phyloP scores from a whole-genome alignment of 2,329 filamentous ascomycete species.

The Dothistroma pini region DNA sequence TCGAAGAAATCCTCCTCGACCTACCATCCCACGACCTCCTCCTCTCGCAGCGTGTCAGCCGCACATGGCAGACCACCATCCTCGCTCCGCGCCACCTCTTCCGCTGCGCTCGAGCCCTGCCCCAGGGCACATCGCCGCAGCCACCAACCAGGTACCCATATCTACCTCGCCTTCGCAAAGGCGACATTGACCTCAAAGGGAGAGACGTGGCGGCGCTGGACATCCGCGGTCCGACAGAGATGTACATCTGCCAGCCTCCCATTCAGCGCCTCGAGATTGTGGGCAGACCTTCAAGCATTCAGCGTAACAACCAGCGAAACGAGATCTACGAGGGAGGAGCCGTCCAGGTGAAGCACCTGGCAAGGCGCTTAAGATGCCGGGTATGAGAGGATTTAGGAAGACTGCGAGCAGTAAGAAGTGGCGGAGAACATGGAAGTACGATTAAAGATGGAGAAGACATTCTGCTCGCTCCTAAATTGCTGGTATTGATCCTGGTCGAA shows the following conservation, averaged over 20 bases:
- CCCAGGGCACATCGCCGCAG: background rate
- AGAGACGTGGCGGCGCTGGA: background rate
- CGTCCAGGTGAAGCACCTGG: background rate
- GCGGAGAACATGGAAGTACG: background rate
- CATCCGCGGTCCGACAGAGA: background rate
- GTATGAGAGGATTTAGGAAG: background rate
- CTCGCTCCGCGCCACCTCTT: background rate
- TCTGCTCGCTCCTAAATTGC: too few species aligned
- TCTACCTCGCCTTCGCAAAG: background rate
- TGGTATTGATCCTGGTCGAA: too few species aligned
- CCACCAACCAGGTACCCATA: background rate
- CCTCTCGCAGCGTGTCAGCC: constrained; percentile 2
- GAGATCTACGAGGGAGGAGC: background rate
- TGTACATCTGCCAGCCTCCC: background rate
- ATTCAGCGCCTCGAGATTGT: background rate
- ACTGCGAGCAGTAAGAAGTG: background rate
- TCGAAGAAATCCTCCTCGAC: constrained; percentile 10
- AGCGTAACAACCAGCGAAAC: background rate
- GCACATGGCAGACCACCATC: background rate
- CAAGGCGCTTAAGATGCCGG: background rate
- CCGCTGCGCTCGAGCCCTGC: background rate
- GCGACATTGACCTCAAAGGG: background rate
- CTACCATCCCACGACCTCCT: constrained; percentile 6
- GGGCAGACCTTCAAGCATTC: background rate
- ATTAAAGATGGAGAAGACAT: background rate